Evolutionary conservation across 2,329 filamentous ascomycete genomes (phyloP), one percentile per base, ranked within the genome.

Genomic region (Rhytidhysteron rufulum): DNA sequence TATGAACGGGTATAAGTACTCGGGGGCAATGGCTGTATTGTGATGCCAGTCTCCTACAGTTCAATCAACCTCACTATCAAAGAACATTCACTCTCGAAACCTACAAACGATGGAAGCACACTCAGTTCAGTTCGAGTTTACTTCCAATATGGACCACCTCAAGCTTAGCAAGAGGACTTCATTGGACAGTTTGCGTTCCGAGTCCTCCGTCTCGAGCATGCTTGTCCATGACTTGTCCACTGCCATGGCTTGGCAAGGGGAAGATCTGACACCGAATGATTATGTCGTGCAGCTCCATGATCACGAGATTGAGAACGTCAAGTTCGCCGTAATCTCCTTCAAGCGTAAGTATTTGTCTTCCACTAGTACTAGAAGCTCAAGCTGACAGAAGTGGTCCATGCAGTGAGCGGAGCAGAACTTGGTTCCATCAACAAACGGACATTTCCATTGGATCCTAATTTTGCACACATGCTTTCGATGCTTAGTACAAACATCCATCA

Each of bases 231-330:
- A 52, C 11, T 44, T 61, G n/a, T 34, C 37, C 8, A 57, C 61
- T 18, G 54, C 54, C 5, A 62, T 60, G 59, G 57, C 54, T n/a
- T 65, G 62, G 62, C 34, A 53, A 44, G 54, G 54, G 15, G 36
- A 42, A 11, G 55, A 58, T 31, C 48, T 65, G 18, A 37, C 57
- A 20, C 48, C 54, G 6, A 16, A 43, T 7, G 43, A 56, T 5
- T 64, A 64, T 36, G 39, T 64, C 18, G 34, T 56, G 25, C n/a
- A 54, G n/a, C 50, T 65, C 5, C 42, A 38, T 15, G 33, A 40
- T 13, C 34, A 43, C 9, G 62, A 63, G 22, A 40, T 65, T 9
- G 51, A 53, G 17, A 47, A 54, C 32, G 53, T 65, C 25, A 48
- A 56, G 11, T 53, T 55, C n/a, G 61, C 60, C 22, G 54, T 65